Conservation (phyloP, 1,139 yeast species). For the Geotrichum europaeum region DNA sequence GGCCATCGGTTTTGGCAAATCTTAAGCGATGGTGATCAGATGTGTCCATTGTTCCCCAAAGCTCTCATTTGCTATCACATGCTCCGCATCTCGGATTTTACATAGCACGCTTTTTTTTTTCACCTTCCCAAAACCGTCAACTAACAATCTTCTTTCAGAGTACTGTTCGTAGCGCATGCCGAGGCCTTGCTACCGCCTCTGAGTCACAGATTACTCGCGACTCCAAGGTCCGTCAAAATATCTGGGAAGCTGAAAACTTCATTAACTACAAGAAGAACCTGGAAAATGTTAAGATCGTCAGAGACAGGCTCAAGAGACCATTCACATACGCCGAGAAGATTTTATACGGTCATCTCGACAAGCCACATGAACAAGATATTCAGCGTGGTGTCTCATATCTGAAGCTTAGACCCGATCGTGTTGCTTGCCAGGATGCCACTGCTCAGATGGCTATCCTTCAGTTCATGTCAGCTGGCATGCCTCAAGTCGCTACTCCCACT, state of each 20-base stretch:
- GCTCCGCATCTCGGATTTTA: background rate
- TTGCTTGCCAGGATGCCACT: slow-evolving; percentile 98
- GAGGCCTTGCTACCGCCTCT: slow-evolving; percentile 71
- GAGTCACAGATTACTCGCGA: slow-evolving; percentile 67
- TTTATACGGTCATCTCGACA: slow-evolving; percentile 91
- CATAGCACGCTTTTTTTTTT: background rate
- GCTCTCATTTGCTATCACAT: background rate
- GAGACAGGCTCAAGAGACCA: slow-evolving; percentile 82
- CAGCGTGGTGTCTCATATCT: slow-evolving; percentile 96
- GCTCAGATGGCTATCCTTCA: slow-evolving; percentile 97
- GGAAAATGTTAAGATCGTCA: slow-evolving; percentile 84
- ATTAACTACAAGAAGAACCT: slow-evolving; percentile 41
- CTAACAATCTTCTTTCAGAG: slow-evolving; percentile 33
- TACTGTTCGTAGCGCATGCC: slow-evolving; percentile 26
- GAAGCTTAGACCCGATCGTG: slow-evolving; percentile 93
- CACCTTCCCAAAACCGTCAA: slow-evolving; percentile 28
- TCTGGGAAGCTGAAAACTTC: slow-evolving; percentile 80
- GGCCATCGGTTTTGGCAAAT: no score
- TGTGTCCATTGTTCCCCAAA: background rate
- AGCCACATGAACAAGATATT: slow-evolving; percentile 80
- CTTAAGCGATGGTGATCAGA: no score
- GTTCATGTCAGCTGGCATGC: slow-evolving; percentile 93
- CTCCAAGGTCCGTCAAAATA: slow-evolving; percentile 87
- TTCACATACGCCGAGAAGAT: slow-evolving; percentile 96
- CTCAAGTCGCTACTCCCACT: slow-evolving; percentile 81